Evolutionary conservation across 306 rosid genomes (phyloP).

Genomic region (Acacia crassicarpa): DNA sequence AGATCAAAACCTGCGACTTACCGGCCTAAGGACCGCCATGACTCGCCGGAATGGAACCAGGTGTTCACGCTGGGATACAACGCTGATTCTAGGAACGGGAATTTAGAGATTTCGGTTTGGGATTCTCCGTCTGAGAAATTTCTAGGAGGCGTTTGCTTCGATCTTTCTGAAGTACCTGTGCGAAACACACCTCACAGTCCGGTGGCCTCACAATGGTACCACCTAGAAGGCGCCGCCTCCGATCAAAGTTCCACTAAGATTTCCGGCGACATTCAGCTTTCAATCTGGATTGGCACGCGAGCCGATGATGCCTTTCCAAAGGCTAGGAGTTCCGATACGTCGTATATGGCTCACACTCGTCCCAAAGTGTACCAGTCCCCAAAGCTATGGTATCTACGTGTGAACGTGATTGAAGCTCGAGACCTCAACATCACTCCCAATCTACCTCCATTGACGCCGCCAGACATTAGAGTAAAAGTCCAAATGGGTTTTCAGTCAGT

Average conservation of each 20-base stretch:
- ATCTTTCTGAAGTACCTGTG: conserved; percentile 46
- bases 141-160: conserved; percentile 77
- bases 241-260: conserved; percentile 31
- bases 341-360: conserved; percentile 42
- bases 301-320: conserved; percentile 42
- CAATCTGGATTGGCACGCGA: conserved; percentile 49
- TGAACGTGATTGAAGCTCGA: conserved; percentile 43
- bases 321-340: conserved; percentile 40
- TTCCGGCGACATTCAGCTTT: conserved; percentile 48
- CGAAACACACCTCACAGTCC: conserved; percentile 46
- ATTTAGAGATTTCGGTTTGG: conserved; percentile 74
- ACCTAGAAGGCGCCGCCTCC: conserved; percentile 37
- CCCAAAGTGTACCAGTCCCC: conserved; percentile 55
- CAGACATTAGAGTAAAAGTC: conserved; percentile 69
- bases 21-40: conserved; percentile 60
- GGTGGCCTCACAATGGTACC: conserved; percentile 55
- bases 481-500: conserved; percentile 71
- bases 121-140: conserved; percentile 61
- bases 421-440: conserved; percentile 59
- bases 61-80: conserved; percentile 63
- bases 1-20: conserved; percentile 57
- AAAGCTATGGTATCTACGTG: conserved; percentile 51
- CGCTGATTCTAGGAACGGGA: conserved; percentile 44
- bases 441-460: conserved; percentile 77
- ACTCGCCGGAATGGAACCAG: conserved; percentile 80